A percentile compares a stretch with the other conserved stretches of the same genome.
phyloP scores from a whole-genome alignment of 2,329 filamentous ascomycete species.

The Venturia effusa region DNA sequence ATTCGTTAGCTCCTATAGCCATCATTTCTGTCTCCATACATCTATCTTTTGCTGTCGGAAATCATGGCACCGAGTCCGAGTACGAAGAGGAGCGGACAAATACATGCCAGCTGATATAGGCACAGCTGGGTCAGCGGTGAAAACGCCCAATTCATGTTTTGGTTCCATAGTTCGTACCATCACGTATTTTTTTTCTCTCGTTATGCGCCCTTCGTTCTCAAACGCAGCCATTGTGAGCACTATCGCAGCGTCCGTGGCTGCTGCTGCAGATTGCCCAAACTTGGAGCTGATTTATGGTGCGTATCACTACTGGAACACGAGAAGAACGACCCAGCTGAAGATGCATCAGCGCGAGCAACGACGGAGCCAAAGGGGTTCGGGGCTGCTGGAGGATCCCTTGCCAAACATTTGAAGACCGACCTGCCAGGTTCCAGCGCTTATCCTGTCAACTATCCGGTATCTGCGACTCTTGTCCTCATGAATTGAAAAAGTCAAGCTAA shows the following conservation, averaged over 20 bases:
- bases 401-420: not conserved
- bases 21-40: not conserved
- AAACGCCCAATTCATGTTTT: not conserved
- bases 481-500: too few species aligned
- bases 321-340: too few species aligned
- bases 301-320: too few species aligned
- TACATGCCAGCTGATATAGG: not conserved
- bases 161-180: not conserved
- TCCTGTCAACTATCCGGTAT: slow-evolving; percentile 7
- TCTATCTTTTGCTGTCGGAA: not conserved
- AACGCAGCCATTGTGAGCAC: not conserved
- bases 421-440: slow-evolving; percentile 1
- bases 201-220: not conserved
- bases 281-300: slow-evolving; percentile 7
- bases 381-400: slow-evolving; percentile 4
- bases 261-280: not conserved
- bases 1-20: not conserved
- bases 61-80: not conserved
- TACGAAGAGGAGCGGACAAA: not conserved
- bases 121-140: not conserved
- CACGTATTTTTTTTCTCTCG: not conserved
- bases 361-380: slow-evolving; percentile 8
- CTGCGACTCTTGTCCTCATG: too few species aligned
- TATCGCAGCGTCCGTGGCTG: not conserved
- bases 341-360: not conserved